Conservation (phyloP, 1,284 basidiomycete genomes). For the Tremellales sp. region DNA sequence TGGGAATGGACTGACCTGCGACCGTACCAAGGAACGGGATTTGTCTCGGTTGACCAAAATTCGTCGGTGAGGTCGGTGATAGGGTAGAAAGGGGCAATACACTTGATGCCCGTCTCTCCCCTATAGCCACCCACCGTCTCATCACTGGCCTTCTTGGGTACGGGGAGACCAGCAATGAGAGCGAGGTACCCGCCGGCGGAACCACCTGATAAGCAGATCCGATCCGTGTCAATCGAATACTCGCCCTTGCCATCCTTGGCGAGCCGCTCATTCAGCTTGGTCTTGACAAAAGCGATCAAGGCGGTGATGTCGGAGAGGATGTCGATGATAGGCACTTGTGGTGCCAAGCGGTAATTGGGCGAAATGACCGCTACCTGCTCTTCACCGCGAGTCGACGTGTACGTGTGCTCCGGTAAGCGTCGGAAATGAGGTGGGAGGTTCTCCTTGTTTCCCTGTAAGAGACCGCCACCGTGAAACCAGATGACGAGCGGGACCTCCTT, state of each 20-base stretch:
- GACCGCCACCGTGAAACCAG: conserved; percentile 47
- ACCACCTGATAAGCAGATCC: conserved; percentile 42
- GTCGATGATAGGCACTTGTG: conserved; percentile 44
- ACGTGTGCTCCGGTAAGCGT: conserved; percentile 27
- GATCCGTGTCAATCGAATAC: conserved; percentile 26
- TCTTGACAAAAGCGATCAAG: conserved; percentile 27
- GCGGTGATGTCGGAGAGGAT: conserved; percentile 38
- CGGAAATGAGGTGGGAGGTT: conserved; percentile 46
- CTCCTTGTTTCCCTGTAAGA: conserved; percentile 47
- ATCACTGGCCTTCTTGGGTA: conserved; percentile 22
- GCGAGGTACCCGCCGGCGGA: conserved; percentile 45
- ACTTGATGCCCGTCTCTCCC: conserved; percentile 25
- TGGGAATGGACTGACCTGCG: conserved; percentile 16
- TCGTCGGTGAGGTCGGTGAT: conserved; percentile 42
- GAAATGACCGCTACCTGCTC: conserved; percentile 33
- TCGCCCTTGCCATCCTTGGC: conserved; percentile 24
- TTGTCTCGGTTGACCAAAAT: conserved; percentile 45
- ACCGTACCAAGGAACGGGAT: conserved; percentile 42
- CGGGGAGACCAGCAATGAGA: conserved; percentile 35
- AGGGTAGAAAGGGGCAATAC: conserved; percentile 43
- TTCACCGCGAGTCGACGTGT: conserved; percentile 2
- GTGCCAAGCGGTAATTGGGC: conserved; percentile 43
- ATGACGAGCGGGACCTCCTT: conserved; percentile 27
- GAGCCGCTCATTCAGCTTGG: conserved; percentile 32
- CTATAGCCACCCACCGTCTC: conserved; percentile 39